Conservation (phyloP, 164 flowering plant species). For the Aristolochia contorta region DNA sequence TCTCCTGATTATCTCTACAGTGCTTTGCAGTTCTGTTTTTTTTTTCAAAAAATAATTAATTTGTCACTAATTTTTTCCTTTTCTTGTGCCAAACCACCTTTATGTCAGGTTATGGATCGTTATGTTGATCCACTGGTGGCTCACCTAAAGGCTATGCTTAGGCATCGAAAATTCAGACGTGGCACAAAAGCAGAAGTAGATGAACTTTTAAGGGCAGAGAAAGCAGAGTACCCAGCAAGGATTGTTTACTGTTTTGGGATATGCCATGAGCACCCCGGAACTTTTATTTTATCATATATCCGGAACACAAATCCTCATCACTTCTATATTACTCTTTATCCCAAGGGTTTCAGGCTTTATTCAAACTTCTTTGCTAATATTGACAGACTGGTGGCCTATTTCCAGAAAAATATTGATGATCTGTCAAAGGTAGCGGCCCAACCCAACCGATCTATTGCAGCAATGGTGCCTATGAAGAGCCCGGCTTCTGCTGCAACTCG, state of each 20-base stretch:
- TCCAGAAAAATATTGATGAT: conserved; percentile 88
- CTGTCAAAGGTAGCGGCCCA: conserved; percentile 47
- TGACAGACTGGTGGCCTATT: conserved; percentile 82
- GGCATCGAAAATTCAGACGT: conserved; percentile 71
- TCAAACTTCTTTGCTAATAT: conserved; percentile 77
- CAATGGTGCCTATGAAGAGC: conserved; percentile 92
- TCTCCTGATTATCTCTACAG: too few species aligned
- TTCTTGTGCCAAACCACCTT: not conserved
- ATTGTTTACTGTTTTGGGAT: conserved; percentile 92
- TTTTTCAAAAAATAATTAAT: too few species aligned
- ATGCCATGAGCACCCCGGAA: conserved; percentile 93
- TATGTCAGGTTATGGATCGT: conserved; percentile 76
- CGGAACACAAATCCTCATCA: conserved; percentile 87
- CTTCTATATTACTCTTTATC: conserved; percentile 78
- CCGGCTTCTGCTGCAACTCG: conserved; percentile 47
- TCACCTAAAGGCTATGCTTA: conserved; percentile 78
- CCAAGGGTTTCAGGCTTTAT: conserved; percentile 88
- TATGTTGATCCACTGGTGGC: conserved; percentile 91
- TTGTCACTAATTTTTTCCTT: not conserved
- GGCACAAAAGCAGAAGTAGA: conserved; percentile 90
- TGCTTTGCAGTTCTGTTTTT: too few species aligned
- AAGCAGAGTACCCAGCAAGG: conserved; percentile 67
- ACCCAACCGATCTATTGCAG: conserved; percentile 82
- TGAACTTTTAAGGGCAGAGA: conserved; percentile 67
- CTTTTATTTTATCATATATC: conserved; percentile 77